Evolutionary conservation across 2,329 filamentous ascomycete species (phyloP).

Genomic region (Sarocladium brachiariae): DNA sequence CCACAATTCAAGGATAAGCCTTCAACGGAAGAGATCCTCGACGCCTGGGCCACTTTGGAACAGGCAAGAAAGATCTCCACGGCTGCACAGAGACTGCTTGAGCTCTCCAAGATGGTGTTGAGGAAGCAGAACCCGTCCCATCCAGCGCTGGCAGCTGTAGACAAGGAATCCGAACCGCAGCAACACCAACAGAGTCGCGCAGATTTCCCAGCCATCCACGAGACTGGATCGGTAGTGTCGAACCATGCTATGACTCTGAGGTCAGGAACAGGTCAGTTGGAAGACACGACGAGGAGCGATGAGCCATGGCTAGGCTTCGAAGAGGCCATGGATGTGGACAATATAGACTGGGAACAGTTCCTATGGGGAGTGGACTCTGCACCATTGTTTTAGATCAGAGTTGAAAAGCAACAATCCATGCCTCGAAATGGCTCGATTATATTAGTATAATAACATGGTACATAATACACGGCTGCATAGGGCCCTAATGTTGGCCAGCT

Average conservation of each 20-base stretch:
- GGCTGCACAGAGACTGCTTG: neutral
- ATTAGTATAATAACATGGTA: too few species aligned
- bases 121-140: conserved; percentile 8
- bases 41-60: conserved; percentile 27
- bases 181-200: neutral
- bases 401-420: too few species aligned
- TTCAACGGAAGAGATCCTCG: conserved; percentile 20
- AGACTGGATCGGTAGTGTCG: neutral
- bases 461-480: too few species aligned
- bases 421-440: too few species aligned
- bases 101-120: conserved; percentile 1
- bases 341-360: conserved; percentile 28
- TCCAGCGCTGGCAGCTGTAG: neutral
- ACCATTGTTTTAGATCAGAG: conserved; percentile 22
- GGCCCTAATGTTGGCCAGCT: too few species aligned
- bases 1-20: conserved; percentile 16
- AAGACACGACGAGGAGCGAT: conserved; percentile 16
- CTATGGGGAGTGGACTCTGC: conserved; percentile 26
- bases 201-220: neutral
- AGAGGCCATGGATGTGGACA: conserved; percentile 24
- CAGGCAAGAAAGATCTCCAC: conserved; percentile 3
- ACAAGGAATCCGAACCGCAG: neutral
- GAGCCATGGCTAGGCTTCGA: conserved; percentile 21
- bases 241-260: neutral
- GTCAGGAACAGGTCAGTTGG: neutral